A percentile compares a stretch with the other conserved stretches of the same genome.
Conservation (phyloP, 1,284 basidiomycete genomes). For the Exsudoporus floridanus region DNA sequence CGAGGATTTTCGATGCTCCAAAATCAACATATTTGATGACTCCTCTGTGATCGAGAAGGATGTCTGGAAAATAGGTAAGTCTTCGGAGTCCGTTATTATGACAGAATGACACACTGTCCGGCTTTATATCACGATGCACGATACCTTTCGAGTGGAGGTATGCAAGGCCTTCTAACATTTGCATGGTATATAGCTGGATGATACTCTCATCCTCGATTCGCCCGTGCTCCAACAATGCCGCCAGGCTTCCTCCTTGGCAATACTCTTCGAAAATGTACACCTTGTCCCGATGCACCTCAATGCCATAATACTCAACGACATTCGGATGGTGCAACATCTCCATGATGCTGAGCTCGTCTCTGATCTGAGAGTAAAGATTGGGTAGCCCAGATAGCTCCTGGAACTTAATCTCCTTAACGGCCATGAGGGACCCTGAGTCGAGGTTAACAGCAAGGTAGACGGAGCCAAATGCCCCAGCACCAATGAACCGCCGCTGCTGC, state of each 20-base stretch:
- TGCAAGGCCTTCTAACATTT: conserved; percentile 92
- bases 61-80: conserved; percentile 57
- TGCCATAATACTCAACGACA: conserved; percentile 98
- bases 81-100: conserved; percentile 2
- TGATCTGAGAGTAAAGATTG: conserved; percentile 89
- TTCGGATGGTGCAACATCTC: conserved; percentile 98
- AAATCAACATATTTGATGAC: conserved; percentile 99
- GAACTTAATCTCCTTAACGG: conserved; percentile 99
- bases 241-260: conserved; percentile 94
- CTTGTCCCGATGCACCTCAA: conserved; percentile 98
- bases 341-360: conserved; percentile 98
- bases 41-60: conserved; percentile 90
- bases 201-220: conserved; percentile 97
- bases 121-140: conserved; percentile 97
- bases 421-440: conserved; percentile 96
- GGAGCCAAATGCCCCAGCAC: conserved; percentile 94
- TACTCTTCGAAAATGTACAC: conserved; percentile 99
- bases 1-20: conserved; percentile 96
- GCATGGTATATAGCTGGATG: conserved; percentile 93
- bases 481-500: conserved; percentile 99
- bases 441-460: conserved; percentile 99
- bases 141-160: conserved; percentile 94
- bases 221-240: conserved; percentile 88
- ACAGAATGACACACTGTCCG: conserved; percentile 79
- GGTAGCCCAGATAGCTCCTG: conserved; percentile 87